Percentiles rank a stretch among this genome's conserved stretches.
Conservation (phyloP, 2,329 filamentous ascomycete species). For the Sclerotinia subarctica region DNA sequence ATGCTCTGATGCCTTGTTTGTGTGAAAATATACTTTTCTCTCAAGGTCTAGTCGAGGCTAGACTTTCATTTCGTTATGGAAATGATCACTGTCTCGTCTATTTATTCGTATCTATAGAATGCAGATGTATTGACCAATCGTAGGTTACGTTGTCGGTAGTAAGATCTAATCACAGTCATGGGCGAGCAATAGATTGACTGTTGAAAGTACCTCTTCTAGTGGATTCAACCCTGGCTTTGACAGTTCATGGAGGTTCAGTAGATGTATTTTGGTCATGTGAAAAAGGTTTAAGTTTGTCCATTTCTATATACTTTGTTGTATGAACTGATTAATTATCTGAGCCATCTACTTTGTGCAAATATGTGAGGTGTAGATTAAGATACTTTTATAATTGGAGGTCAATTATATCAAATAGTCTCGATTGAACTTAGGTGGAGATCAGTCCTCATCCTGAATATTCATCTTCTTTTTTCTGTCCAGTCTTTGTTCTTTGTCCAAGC, state of each 20-base stretch:
- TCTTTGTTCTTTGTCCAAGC: too few relatives aligned
- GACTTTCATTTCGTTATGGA: neutral
- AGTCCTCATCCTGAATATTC: neutral
- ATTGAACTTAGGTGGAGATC: neutral
- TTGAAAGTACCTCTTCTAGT: neutral
- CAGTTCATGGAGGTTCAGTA: too few relatives aligned
- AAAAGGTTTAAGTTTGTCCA: neutral
- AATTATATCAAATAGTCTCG: neutral
- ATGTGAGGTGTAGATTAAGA: neutral
- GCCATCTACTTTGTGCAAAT: neutral
- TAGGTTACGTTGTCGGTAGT: too few relatives aligned
- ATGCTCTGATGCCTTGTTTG: neutral
- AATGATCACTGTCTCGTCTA: neutral
- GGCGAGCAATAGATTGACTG: neutral
- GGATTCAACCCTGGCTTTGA: too few relatives aligned
- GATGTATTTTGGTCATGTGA: too few relatives aligned
- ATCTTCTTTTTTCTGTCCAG: neutral
- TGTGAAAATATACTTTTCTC: neutral
- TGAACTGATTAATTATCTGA: neutral
- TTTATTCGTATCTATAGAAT: neutral
- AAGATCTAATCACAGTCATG: neutral
- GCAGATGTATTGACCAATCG: too few relatives aligned
- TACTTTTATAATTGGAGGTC: neutral
- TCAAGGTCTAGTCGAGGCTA: neutral
- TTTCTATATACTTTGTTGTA: neutral